A percentile compares a stretch with the other conserved stretches of the same genome.
phyloP scores from a whole-genome alignment of 306 rosid species.

The Canavalia ensiformis region DNA sequence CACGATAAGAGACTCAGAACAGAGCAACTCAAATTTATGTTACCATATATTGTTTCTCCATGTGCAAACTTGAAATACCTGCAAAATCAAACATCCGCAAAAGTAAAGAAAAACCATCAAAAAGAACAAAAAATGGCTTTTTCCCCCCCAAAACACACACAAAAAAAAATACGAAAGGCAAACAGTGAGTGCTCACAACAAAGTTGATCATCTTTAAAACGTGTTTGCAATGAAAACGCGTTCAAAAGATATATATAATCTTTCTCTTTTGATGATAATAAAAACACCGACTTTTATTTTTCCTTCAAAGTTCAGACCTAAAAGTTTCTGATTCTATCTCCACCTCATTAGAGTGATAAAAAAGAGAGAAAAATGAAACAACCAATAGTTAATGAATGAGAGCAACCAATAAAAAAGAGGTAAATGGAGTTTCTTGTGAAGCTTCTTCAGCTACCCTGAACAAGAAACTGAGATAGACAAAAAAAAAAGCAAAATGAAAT shows the following conservation, averaged over 20 bases:
- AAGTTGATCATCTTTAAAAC: background rate
- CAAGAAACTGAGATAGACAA: conserved; percentile 29
- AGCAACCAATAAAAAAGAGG: background rate
- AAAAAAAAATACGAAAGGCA: conserved; percentile 1
- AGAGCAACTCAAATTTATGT: conserved; percentile 30
- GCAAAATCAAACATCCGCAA: conserved; percentile 40
- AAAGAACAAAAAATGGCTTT: background rate
- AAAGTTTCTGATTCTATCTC: conserved; percentile 18
- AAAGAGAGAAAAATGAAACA: background rate
- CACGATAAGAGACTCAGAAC: conserved; percentile 55
- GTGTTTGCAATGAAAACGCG: conserved; percentile 37
- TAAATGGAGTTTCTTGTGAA: conserved; percentile 5
- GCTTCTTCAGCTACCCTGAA: conserved; percentile 36
- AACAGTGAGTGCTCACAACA: background rate
- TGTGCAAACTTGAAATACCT: conserved; percentile 40
- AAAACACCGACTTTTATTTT: conserved; percentile 44
- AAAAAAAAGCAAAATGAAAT: background rate
- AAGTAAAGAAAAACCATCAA: background rate
- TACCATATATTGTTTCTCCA: background rate
- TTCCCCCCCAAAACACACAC: conserved; percentile 19
- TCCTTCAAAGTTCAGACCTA: background rate
- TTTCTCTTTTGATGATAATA: background rate
- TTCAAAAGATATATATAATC: background rate
- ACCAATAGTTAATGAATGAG: conserved; percentile 27
- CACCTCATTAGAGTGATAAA: background rate